Conservation (phyloP, 768 basidiomycete species). For the Lactifluus volemus region DNA sequence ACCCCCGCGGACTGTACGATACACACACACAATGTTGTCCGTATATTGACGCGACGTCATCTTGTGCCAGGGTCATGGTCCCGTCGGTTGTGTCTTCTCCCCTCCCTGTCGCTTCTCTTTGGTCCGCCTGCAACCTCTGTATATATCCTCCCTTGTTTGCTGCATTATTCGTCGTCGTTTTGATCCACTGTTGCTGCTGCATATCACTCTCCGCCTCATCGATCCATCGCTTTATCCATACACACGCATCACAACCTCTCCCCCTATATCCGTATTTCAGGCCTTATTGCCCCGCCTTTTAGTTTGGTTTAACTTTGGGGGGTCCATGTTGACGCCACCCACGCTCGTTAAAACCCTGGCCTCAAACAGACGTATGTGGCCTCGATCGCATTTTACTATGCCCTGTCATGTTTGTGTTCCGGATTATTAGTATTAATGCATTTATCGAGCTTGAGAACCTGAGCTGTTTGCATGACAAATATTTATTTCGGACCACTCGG, state of each 20-base stretch:
- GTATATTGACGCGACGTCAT: conserved; percentile 2
- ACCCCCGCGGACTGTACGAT: conserved; percentile 4
- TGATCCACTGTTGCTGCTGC: conserved; percentile 19
- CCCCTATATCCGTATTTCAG: conserved; percentile 13
- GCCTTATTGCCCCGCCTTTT: conserved; percentile 6
- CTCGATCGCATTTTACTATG: conserved; percentile 13
- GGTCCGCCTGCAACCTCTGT: background rate
- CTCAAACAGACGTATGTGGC: conserved; percentile 5
- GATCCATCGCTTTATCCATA: conserved; percentile 14
- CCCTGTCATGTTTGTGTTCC: background rate
- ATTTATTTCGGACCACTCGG: background rate
- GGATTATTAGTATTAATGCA: conserved; percentile 1
- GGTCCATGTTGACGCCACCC: conserved; percentile 5
- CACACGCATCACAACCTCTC: conserved; percentile 10
- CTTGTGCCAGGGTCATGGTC: background rate
- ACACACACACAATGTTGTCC: conserved; percentile 5
- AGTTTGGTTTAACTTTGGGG: conserved; percentile 12
- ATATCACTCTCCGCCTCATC: conserved; percentile 18
- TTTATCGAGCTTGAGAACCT: background rate
- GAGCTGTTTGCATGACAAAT: background rate
- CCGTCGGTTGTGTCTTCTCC: background rate
- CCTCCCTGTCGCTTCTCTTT: background rate
- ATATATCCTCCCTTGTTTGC: conserved; percentile 12
- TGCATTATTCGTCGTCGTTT: conserved; percentile 15
- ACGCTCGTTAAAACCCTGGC: conserved; percentile 12